A percentile compares a stretch with the other conserved stretches of the same genome.
Conservation (phyloP, 129 eudicot genomes). For the Ambrosia trifida region DNA sequence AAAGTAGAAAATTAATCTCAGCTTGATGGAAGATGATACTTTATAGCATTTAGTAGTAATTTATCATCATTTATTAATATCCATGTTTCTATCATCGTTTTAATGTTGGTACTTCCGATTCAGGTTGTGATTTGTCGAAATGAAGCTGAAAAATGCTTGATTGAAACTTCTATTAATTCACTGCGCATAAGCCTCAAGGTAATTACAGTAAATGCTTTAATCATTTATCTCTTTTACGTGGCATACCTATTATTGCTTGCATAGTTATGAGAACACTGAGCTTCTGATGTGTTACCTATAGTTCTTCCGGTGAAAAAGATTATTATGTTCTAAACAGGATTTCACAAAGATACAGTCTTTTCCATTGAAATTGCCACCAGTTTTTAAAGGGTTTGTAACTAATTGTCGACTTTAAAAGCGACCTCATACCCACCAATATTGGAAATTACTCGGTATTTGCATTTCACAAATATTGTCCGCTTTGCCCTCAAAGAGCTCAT, state of each 20-base stretch:
- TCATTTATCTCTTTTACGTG: neutral
- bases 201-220: neutral
- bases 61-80: neutral
- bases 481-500: neutral
- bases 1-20: neutral
- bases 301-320: slow-evolving; percentile 9
- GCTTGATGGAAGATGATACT: neutral
- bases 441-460: neutral
- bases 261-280: slow-evolving; percentile 6
- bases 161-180: slow-evolving; percentile 95
- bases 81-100: slow-evolving; percentile 7
- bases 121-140: slow-evolving; percentile 96
- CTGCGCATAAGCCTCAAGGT: slow-evolving; percentile 96
- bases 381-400: neutral
- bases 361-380: neutral
- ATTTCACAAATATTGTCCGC: neutral
- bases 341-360: neutral
- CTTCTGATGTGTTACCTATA: slow-evolving; percentile 6
- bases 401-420: neutral
- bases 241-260: neutral
- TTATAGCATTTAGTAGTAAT: neutral
- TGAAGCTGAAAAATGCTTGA: slow-evolving; percentile 97
- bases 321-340: neutral
- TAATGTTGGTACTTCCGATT: slow-evolving; percentile 13
- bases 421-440: no score